Base-by-base conservation (phyloP, 2,329 filamentous ascomycete species). In the Allantophomopsis lycopodina region DNA sequence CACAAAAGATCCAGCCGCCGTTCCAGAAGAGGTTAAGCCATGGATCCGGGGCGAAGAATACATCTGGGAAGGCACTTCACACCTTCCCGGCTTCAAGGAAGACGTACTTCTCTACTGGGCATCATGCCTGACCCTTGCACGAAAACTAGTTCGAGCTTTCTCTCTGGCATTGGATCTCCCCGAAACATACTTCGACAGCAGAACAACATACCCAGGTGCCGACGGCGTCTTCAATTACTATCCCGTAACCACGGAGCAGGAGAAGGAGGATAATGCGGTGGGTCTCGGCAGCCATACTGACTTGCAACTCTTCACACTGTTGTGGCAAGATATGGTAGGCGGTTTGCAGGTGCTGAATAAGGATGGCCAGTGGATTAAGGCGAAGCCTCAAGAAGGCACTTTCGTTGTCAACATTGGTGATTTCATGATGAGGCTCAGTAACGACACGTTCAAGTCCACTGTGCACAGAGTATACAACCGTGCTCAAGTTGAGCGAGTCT, bases 171-270 rank as follows among this genome's bases (percentile, higher is more conserved):
- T 78, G 2, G 62, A 64, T 10, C 56, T 77, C 3, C 60, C 64
- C 0, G 73, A 78, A 47, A 49, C 63, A 28, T 68, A 69, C 40
- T 76, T 77, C 48, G 71, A 76, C 43, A 55, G 56, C 3, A 66
- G 72, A 39, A 65, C 67, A 14, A 65, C 61, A 0, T 64, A 69
- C 45, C 73, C 73, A 0, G 71, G 58, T 0, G 55, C 59, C 1
- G 60, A 63, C 39, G 59, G 55, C 2, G 60, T 64, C 1, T 63
- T 62, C 46, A 60, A 65, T 36, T 67, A 61, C 44, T 69, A 68
- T 39, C 64, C 65, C 0, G 51, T 54, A 4, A 59, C 58, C 15
- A 57, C 59, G 0, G 51, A 50, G 3, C 46, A 52, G 5, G 46
- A 58, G 14, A 52, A 46, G 12, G 43, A 47, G 10, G 45, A 51